Base-by-base conservation (phyloP, 2,329 filamentous ascomycete genomes). In the Curvularia lunata region DNA sequence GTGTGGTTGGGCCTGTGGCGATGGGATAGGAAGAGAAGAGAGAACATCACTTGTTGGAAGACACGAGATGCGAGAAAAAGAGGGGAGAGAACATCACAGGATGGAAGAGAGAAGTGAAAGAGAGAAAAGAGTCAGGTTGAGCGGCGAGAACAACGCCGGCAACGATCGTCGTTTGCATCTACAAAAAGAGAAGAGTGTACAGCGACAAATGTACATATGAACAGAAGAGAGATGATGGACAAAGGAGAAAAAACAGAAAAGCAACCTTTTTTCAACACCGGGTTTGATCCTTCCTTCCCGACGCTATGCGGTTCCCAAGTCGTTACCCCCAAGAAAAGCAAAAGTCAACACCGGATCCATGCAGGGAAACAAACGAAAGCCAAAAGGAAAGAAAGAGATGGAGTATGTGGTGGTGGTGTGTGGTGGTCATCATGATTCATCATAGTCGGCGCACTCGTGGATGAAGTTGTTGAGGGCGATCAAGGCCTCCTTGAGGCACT, bases 381-480 rank as follows among this genome's bases (percentile, higher is more conserved):
- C 16, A 40, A n/a, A 40, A 8, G 63, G 52, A 52, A 59, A 45
- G 28, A 30, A 18, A 18, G 18, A 37, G 25, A 27, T 27, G 4
- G 25, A 7, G 25, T 27, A 8, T 27, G 8, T 27, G n/a, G n/a
- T 25, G 3, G 25, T 25, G 25, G 25, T 21, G 62, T n/a, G 52
- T 49, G 48, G 52, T 52, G 25, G 59, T 52, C 58, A 49, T 66
- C 61, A 68, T 65, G 55, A 58, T 54, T 58, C 55, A 16, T 67
- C 65, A 40, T 64, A 68, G 52, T 77, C 74, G 46, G 67, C 68
- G 41, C 66, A 65, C 52, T 77, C 73, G 30, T 76, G 68, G 62
- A 77, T 76, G 64, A 75, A 77, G 63, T 76, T 75, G 62, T 77
- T 76, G 41, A 77, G 52, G 10, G 73, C 73, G 52, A 70, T 70